Evolutionary conservation across 768 basidiomycete genomes (phyloP).

Genomic region (Termitomyces sp.): DNA sequence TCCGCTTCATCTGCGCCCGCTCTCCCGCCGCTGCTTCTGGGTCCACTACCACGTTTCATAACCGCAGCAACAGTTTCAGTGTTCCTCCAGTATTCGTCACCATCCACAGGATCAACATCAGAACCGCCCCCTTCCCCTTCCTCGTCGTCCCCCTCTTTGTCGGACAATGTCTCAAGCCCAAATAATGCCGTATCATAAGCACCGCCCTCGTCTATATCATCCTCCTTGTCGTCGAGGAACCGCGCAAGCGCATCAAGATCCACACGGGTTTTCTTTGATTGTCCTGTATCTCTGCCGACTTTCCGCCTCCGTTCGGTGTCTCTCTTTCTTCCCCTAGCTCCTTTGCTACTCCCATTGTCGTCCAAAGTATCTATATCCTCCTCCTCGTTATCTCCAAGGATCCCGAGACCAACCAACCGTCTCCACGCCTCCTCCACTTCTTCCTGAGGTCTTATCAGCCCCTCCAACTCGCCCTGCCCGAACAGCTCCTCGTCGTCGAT

Average conservation of each 20-base stretch:
- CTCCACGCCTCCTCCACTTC: conserved; percentile 33
- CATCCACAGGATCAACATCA: conserved; percentile 16
- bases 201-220: conserved; percentile 4
- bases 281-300: conserved; percentile 3
- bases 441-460: conserved; percentile 55
- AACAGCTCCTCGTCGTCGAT: conserved; percentile 75
- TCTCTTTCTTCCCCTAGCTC: not conserved
- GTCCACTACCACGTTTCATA: not conserved
- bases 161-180: conserved; percentile 13
- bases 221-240: conserved; percentile 37
- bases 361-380: conserved; percentile 10
- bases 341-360: conserved; percentile 6
- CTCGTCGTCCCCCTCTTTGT: conserved; percentile 13
- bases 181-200: conserved; percentile 8
- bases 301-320: not conserved
- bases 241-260: conserved; percentile 54
- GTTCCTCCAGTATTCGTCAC: not conserved
- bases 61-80: not conserved
- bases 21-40: not conserved
- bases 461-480: conserved; percentile 63
- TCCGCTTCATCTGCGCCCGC: conserved; percentile 5
- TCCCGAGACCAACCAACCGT: conserved; percentile 32
- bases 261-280: conserved; percentile 35
- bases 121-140: not conserved
- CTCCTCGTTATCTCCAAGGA: conserved; percentile 26